These are phyloP conservation scores for Pleurotus platypus DNA, from an alignment of 768 basidiomycete species.

Conservation along the genomic window DNA sequence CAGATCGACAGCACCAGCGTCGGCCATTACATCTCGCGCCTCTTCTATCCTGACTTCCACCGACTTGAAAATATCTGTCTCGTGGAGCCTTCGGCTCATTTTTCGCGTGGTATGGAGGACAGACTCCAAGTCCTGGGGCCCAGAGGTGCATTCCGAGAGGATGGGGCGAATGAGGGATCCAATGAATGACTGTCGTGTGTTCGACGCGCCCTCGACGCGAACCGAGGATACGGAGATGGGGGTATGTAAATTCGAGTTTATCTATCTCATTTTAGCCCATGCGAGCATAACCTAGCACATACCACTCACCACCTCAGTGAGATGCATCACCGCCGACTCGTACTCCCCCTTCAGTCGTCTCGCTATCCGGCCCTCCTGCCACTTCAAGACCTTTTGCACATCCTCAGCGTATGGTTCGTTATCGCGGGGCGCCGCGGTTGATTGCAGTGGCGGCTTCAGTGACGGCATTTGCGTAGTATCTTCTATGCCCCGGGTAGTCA, in stretches of 20 bases:
- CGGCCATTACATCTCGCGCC: conserved; percentile 49
- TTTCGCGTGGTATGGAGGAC: conserved; percentile 68
- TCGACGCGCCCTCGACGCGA: conserved; percentile 71
- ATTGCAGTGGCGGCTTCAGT: conserved; percentile 49
- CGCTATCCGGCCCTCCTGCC: conserved; percentile 74
- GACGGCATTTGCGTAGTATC: conserved; percentile 1
- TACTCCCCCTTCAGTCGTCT: conserved; percentile 74
- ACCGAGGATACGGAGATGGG: conserved; percentile 72
- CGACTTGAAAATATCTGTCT: conserved; percentile 74
- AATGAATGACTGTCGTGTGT: conserved; percentile 80
- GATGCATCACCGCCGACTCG: conserved; percentile 59
- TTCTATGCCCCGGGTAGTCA: background rate
- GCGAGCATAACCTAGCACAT: too few relatives aligned
- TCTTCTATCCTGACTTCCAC: conserved; percentile 64
- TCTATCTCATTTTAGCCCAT: conserved; percentile 32
- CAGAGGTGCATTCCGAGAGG: conserved; percentile 19
- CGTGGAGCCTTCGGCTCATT: conserved; percentile 61
- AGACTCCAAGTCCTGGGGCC: conserved; percentile 47
- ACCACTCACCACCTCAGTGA: conserved; percentile 60
- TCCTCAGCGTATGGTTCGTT: conserved; percentile 47
- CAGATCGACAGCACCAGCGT: conserved; percentile 68
- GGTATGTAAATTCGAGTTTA: conserved; percentile 62
- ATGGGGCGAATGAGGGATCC: conserved; percentile 73
- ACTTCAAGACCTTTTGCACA: conserved; percentile 55
- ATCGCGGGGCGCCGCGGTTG: conserved; percentile 52